phyloP scores from a whole-genome alignment of 345 rosid genomes.

The Bruguiera sexangula region DNA sequence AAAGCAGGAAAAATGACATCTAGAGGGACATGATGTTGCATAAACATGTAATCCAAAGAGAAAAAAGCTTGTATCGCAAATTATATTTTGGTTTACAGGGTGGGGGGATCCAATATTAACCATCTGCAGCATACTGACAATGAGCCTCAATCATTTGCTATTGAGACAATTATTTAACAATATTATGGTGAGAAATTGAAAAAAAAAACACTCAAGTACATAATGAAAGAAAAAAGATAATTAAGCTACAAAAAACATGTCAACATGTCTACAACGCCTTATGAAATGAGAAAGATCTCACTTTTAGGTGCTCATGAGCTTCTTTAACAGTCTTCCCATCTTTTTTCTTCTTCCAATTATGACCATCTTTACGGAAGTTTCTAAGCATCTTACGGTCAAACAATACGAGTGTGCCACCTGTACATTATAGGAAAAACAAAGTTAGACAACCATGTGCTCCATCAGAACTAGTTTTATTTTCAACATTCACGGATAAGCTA shows the following conservation, averaged over 20 bases:
- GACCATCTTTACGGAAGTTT: constrained; percentile 97
- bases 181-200: too few relatives aligned
- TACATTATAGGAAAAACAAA: constrained; percentile 19
- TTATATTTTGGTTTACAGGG: too few relatives aligned
- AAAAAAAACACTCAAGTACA: not conserved
- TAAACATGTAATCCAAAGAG: not conserved
- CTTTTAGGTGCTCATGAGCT: constrained; percentile 98
- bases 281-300: constrained; percentile 32
- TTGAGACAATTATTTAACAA: too few relatives aligned
- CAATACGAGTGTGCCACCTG: constrained; percentile 78
- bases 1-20: not conserved
- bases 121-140: too few relatives aligned
- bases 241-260: too few relatives aligned
- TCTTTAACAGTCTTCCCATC: constrained; percentile 98
- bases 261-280: constrained; percentile 1
- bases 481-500: not conserved
- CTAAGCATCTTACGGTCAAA: constrained; percentile 96
- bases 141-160: too few relatives aligned
- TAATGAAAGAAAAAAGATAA: not conserved
- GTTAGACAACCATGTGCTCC: not conserved
- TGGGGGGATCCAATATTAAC: too few relatives aligned
- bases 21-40: not conserved
- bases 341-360: constrained; percentile 98
- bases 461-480: not conserved
- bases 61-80: not conserved